Base-by-base conservation (phyloP, 768 basidiomycete genomes). In the Cystofilobasidium ferigula region DNA sequence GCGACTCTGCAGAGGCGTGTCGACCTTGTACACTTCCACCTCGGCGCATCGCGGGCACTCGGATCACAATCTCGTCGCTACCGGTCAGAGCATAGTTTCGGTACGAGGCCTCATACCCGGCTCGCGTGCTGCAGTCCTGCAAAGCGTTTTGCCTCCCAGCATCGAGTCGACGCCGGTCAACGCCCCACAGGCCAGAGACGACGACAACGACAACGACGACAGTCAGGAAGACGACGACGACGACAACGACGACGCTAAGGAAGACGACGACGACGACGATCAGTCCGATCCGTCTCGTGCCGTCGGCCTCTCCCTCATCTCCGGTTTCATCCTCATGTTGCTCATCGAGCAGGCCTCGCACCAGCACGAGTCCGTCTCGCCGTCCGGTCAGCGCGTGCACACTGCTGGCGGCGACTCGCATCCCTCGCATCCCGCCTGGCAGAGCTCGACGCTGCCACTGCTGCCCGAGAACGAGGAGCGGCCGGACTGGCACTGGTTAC, bases 401-500 rank as follows among this genome's bases (percentile, higher is more conserved):
- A n/a, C n/a, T n/a, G n/a, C n/a, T n/a, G n/a, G n/a, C n/a, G n/a
- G n/a, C n/a, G n/a, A n/a, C n/a, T n/a, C n/a, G n/a, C n/a, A n/a
- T n/a, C n/a, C n/a, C n/a, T n/a, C n/a, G n/a, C n/a, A n/a, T n/a
- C 30, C 30, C 54, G 54, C 61, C 47, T 45, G 22, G 40, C n/a
- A 45, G 43, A 74, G 71, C 1, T 72, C 71, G 40, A 73, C 74
- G 71, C 73, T 51, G 70, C 73, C 16, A 74, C 74, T 22, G 75
- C 72, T 58, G 69, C 72, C 61, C 73, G 48, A 74, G 75, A 82
- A 0, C 81, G 85, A 85, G 68, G 85, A 86, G 71, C 81, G 56
- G 12, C 30, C 26, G 47, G 32, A 56, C 38, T 61, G 53, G 40
- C 47, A 43, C 32, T n/a, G 61, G 32, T 2, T 45, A n/a, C 40